Evolutionary conservation across 2,329 filamentous ascomycete genomes (phyloP).

Genomic region (Penicillium expansum): DNA sequence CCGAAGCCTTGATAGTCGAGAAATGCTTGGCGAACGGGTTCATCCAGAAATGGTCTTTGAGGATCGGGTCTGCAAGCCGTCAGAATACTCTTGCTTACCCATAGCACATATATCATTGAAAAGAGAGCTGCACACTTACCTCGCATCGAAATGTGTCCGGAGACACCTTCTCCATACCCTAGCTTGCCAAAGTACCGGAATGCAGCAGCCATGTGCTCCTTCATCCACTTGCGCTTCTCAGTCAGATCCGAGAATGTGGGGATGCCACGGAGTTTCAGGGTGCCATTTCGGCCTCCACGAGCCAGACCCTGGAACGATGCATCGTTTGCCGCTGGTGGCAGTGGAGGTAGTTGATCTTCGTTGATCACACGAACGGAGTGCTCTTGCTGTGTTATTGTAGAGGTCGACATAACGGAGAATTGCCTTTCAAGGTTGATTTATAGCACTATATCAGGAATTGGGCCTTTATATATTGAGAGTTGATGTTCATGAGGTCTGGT

Average conservation of each 20-base stretch:
- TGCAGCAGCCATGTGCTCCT: slow-evolving; percentile 48
- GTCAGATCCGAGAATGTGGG: slow-evolving; percentile 42
- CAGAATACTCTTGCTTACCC: neutral
- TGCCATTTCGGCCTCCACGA: slow-evolving; percentile 37
- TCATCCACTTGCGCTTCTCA: slow-evolving; percentile 53
- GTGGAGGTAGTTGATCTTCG: slow-evolving; percentile 20
- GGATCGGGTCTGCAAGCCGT: slow-evolving; percentile 30
- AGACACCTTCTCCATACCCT: slow-evolving; percentile 43
- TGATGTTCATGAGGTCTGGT: neutral
- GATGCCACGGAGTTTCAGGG: slow-evolving; percentile 38
- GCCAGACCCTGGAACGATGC: slow-evolving; percentile 35
- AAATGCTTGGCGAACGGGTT: slow-evolving; percentile 43
- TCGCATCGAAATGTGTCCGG: slow-evolving; percentile 44
- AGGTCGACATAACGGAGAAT: slow-evolving; percentile 14
- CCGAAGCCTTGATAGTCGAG: slow-evolving; percentile 42
- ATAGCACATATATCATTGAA: neutral
- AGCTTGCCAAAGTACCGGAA: slow-evolving; percentile 43
- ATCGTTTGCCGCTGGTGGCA: slow-evolving; percentile 27
- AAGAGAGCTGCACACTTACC: slow-evolving; percentile 18
- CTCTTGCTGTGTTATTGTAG: slow-evolving; percentile 17
- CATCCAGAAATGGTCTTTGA: slow-evolving; percentile 43
- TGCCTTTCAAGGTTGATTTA: neutral
- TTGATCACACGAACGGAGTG: slow-evolving; percentile 20
- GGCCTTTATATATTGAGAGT: neutral
- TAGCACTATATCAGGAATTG: neutral